A percentile compares a stretch with the other conserved stretches of the same genome.
phyloP scores from a whole-genome alignment of 2,329 filamentous ascomycete genomes.

The Beauveria sp. region DNA sequence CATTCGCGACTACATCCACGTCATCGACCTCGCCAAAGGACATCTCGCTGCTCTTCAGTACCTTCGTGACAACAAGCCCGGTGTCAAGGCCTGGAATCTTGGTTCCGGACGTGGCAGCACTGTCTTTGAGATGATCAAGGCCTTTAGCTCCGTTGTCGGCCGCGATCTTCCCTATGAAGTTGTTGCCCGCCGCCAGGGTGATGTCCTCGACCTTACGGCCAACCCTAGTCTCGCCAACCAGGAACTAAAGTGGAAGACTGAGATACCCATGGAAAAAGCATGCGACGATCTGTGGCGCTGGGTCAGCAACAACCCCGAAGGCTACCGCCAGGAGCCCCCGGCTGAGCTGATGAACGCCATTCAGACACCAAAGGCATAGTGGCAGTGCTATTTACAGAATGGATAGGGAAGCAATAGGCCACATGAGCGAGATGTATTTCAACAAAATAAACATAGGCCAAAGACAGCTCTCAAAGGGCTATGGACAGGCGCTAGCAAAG shows the following conservation, averaged over 20 bases:
- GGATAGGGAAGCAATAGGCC: slow-evolving; percentile 14
- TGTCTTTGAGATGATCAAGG: slow-evolving; percentile 95
- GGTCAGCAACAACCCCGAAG: slow-evolving; percentile 94
- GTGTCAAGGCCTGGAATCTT: slow-evolving; percentile 92
- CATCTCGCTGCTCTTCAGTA: slow-evolving; percentile 87
- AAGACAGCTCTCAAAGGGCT: background rate
- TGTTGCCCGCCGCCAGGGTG: slow-evolving; percentile 71
- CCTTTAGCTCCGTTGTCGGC: slow-evolving; percentile 82
- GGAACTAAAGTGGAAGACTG: slow-evolving; percentile 88
- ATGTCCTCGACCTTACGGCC: slow-evolving; percentile 90
- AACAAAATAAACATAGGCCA: background rate
- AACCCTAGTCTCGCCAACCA: slow-evolving; percentile 80
- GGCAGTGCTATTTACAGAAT: slow-evolving; percentile 5
- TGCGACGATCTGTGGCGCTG: slow-evolving; percentile 94
- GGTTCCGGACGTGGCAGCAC: slow-evolving; percentile 92
- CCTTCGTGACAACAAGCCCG: slow-evolving; percentile 74
- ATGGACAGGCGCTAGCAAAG: background rate
- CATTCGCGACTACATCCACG: slow-evolving; percentile 97
- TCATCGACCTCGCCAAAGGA: slow-evolving; percentile 79
- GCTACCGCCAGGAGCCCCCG: slow-evolving; percentile 88
- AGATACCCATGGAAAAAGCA: slow-evolving; percentile 83
- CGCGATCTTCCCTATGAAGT: slow-evolving; percentile 82
- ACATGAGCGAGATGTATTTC: slow-evolving; percentile 11
- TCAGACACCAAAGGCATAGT: slow-evolving; percentile 33
- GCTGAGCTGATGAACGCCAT: slow-evolving; percentile 64